Evolutionary conservation across 108 stramenopile species (phyloP), one percentile per base, ranked within the genome.

Genomic region (Skeletonema grethae): DNA sequence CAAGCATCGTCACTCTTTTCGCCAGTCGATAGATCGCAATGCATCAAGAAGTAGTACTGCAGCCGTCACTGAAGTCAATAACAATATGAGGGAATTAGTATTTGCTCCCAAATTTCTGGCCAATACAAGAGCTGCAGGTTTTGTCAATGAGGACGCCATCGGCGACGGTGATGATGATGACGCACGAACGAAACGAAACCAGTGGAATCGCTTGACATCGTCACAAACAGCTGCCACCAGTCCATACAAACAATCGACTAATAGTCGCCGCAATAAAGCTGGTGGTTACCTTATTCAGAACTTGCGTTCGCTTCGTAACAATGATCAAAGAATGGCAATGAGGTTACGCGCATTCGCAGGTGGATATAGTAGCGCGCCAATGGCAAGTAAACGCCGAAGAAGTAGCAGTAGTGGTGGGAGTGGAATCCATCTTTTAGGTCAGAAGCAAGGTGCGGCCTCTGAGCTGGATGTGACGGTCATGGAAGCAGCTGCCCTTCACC

Each of bases 401-500:
- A 43, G 41, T 8, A 36, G 36, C 9, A 15, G 24, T 22, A 13
- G 56, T 28, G 57, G 57, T 32, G n/a, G 25, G 18, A 30, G 57
- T 3, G 3, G 57, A 1, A 18, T 12, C 0, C 13, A 7, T 28
- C 11, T 15, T 29, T 2, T 57, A 29, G 61, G 57, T 57, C 50
- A 62, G 2, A 80, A 53, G 31, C 48, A 58, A 58, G 43, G 34
- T 16, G 61, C 71, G 15, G 38, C 61, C 25, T 57, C 72, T 32
- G 28, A 35, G 12, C 29, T 80, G 62, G 79, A 80, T 65, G 79
- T 80, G 71, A 80, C 79, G 29, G 67, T 73, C 7, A 57, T 67
- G n/a, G 15, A 24, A 18, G 18, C 29, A 28, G 24, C 32, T 18
- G 32, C 24, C 15, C 32, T 57, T n/a, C 2, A 43, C 4, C 46